Evolutionary conservation across 1,139 yeast genomes (phyloP), one percentile per base, ranked within the genome.

Genomic region (Kurtzmaniella quercitrusa): DNA sequence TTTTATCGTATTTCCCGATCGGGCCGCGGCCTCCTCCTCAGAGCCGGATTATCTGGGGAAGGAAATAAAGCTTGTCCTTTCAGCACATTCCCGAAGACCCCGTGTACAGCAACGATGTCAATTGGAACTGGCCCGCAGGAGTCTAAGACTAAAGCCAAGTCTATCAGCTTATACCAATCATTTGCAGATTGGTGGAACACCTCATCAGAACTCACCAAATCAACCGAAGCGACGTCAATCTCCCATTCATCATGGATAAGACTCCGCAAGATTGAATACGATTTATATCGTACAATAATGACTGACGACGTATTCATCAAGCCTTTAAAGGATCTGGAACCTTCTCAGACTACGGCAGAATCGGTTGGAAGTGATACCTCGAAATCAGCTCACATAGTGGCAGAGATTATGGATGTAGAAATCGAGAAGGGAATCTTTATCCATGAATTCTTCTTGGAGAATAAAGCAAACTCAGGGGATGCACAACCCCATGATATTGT

Each of bases 161-260:
- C 72, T 2, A 60, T 69, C n/a, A 48, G 68, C 0, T 23, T 66
- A 7, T 38, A 44, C 10, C 55, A 56, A 33, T 69, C 75, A 1
- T 44, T 69, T 34, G 51, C 52, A 27, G 76, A 71, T 52, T 71
- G 77, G 77, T 70, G 76, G 75, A 43, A 52, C 18, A 57, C 64
- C 4, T 56, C 70, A 4, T 48, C 62, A 11, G 55, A 56, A n/a
- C 27, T 36, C 12, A 19, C 18, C 5, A 19, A 19, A n/a, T 8
- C 18, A 7, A 16, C 16, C 18, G 10, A 11, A 16, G 2, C 25
- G 10, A 14, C 8, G 10, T 12, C 16, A 19, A 14, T 19, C n/a
- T 19, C 25, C 9, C 12, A 41, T 16, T 17, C 48, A 34, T 39
- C 51, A 38, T 52, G 60, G 38, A 45, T 53, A 18, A 53, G 53